Conservation (phyloP, 768 basidiomycete genomes). For the Auricularia auricula-judae region DNA sequence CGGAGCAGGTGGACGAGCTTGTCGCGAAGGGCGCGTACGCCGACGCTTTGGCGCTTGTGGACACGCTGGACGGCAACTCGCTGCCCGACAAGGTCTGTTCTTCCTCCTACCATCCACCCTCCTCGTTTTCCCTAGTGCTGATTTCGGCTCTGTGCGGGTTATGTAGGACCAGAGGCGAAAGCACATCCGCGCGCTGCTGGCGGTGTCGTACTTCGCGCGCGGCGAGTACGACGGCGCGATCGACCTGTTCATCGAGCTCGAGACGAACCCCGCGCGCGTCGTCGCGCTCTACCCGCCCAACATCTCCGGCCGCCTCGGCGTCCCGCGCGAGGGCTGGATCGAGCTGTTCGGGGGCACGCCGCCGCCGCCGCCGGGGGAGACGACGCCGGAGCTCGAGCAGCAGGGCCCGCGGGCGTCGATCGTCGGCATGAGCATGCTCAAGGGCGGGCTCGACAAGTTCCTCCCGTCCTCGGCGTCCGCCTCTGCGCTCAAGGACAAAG, state of each 20-base stretch:
- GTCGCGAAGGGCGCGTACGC: constrained; percentile 54
- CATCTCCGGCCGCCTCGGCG: constrained; percentile 67
- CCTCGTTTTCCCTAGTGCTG: no score
- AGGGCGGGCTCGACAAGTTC: constrained; percentile 44
- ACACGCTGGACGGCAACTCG: constrained; percentile 47
- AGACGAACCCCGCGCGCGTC: constrained; percentile 90
- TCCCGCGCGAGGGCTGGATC: constrained; percentile 65
- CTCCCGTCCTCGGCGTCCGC: constrained; percentile 21
- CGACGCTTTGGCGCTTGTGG: constrained; percentile 72
- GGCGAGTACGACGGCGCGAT: constrained; percentile 69
- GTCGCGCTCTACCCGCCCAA: constrained; percentile 77
- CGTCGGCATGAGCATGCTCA: constrained; percentile 28
- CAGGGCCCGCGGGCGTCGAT: constrained; percentile 27
- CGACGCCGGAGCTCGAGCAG: constrained; percentile 8
- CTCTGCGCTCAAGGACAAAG: neutral
- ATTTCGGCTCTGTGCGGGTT: neutral
- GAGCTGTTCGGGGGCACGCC: constrained; percentile 69
- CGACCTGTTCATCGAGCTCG: constrained; percentile 76
- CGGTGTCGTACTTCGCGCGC: constrained; percentile 63
- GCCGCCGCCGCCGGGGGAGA: constrained; percentile 13
- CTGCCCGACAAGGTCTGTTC: constrained; percentile 54
- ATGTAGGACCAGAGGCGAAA: constrained; percentile 42
- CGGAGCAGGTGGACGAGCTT: constrained; percentile 76
- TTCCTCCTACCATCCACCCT: neutral
- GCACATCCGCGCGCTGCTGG: constrained; percentile 60